Base-by-base conservation (phyloP, 1,139 yeast genomes). In the Williopsis jadinii region DNA sequence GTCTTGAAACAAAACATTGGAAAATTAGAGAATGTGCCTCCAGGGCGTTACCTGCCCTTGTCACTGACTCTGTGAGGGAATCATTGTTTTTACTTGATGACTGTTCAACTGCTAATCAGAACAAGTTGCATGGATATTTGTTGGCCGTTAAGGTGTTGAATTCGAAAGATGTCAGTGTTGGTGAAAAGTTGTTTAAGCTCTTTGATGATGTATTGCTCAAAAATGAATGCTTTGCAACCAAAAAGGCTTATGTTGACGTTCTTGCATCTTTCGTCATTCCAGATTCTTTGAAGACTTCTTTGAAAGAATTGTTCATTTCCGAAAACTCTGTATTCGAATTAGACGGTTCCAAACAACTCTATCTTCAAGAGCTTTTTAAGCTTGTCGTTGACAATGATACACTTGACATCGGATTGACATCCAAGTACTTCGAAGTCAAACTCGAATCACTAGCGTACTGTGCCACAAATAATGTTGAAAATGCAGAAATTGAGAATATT, bases 1-100 rank as follows among this genome's bases (percentile, higher is more conserved):
- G 82, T 46, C 59, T 84, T 34, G 62, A 64, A 1, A 70, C 77
- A 48, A 64, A 62, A 37, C 67, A 71, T 42, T 90, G 96, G 96
- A 87, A 86, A 53, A 72, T 90, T 3, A 71, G 98, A 46, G 95
- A 88, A 57, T 75, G 85, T 74, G 82, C 95, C 0, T 87, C 96
- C 0, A 69, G 82, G 55, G 75, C 88, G 3, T 55, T 86, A 2
- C 75, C 82, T 0, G 64, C 81, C 0, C 62, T 84, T 44, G 60
- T 70, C 2, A 58, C 63, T 9, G 59, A 61, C 19, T 61, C 56
- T 1, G 56, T 55, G 8, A 50, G 58, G n/a, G 56, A 54, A 31
- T 45, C 59, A 2, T 43, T 51, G 13, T 41, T 48, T 2, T 38
- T 54, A 19, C 28, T 55, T 24, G 31, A 45, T 1, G 34, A 36